Base-by-base conservation (phyloP, 1,284 basidiomycete species). In the Golubevia pallescens region DNA sequence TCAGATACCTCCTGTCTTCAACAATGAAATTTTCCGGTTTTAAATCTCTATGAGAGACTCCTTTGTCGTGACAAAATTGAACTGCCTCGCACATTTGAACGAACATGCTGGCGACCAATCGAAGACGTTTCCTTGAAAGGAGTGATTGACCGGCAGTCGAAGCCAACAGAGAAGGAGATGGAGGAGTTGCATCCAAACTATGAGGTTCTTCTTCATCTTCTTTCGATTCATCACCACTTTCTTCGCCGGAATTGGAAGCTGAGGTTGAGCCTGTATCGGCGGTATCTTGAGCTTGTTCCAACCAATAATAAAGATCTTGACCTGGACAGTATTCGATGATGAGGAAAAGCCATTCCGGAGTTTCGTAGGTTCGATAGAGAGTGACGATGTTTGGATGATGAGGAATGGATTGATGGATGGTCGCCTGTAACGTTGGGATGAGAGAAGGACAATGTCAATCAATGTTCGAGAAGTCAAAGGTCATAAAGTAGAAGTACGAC, bases 61-160 rank as follows among this genome's bases (percentile, higher is more conserved):
- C 92, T 68, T 92, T 91, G 52, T 93, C 91, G 84, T 99, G 96
- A 87, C 96, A 98, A n/a, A 93, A 91, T 2, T 94, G 93, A 10
- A 99, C 95, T 38, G 96, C 95, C 71, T 96, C 93, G 86, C 97
- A 99, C 94, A 99, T 99, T 87, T 99, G 89, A 88, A 90, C 89
- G 87, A 99, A 99, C 97, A 99, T 99, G 81, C 93, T 91, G 7
- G 94, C 91, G 77, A 99, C 94, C 73, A 99, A 90, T 23, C 93
- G 91, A 52, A 99, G 90, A 69, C 96, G 92, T 51, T 91, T 92
- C 63, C 91, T 90, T 16, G 93, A 93, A 57, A 99, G 91, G 54
- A 98, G 88, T 72, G 93, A 91, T 59, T 90, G 89, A 71, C 94
- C 90, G 24, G 92, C 92, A 1, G 85, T 86, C n/a, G 93, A 93